Base-by-base conservation (phyloP, 495 filamentous ascomycete species). In the Umbilicaria muhlenbergii region DNA sequence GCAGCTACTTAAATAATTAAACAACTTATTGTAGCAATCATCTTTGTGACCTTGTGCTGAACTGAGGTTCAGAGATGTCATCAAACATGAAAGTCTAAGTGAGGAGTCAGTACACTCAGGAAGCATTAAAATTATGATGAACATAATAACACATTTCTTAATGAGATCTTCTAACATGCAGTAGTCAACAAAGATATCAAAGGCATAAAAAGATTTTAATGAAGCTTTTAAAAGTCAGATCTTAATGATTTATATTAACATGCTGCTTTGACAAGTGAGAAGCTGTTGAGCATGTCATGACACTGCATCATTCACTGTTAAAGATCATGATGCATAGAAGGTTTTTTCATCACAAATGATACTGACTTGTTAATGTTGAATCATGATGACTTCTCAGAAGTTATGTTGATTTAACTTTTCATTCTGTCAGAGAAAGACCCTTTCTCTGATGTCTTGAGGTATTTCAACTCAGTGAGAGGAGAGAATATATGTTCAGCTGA, bases 381-480 rank as follows among this genome's bases (percentile, higher is more conserved):
- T 36, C 14, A 34, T 36, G 8, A 51, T 19, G 7, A 43, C 45
- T 19, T 43, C 37, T 44, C 44, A 54, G 14, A 48, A 53, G 24
- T 28, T 28, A 15, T 38, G 39, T 14, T 45, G 24, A 28, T 45
- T 44, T 10, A 39, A 34, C 36, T 42, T 32, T 18, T 33, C 36
- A 18, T 17, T 31, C 13, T 48, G 15, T 10, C 24, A 16, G 32
- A 50, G 47, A 17, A 46, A 21, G 16, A 49, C 39, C 21, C 45
- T 38, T 45, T 50, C 42, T 8, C 50, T 50, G 14, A 46, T 43
- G 28, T 16, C 33, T 18, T 46, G 45, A 34, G 50, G 43, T 28
- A 52, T 50, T 34, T 55, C 52, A 18, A 52, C 50, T 50, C 52
- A 55, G 37, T 48, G 50, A 35, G 42, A 44, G 39, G 46, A 55